phyloP scores from a whole-genome alignment of 2,329 filamentous ascomycete genomes.

The Alternaria burnsii region DNA sequence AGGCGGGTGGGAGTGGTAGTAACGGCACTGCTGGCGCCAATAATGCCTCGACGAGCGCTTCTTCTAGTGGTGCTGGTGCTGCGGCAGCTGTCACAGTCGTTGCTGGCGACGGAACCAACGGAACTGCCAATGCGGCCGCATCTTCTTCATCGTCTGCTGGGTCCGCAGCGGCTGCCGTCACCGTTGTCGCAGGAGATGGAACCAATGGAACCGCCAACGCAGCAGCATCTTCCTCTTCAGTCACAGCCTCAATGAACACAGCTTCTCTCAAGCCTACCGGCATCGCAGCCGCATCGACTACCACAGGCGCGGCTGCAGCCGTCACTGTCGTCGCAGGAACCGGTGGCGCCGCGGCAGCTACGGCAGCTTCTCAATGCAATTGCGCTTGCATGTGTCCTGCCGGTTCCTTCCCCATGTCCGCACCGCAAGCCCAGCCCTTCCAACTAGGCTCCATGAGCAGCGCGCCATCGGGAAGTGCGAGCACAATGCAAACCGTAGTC shows the following conservation, averaged over 20 bases:
- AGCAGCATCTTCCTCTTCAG: constrained; percentile 21
- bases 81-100: constrained; percentile 27
- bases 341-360: constrained; percentile 6
- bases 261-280: constrained; percentile 19
- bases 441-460: constrained; percentile 33
- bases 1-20: constrained; percentile 17
- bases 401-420: constrained; percentile 42
- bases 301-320: constrained; percentile 13
- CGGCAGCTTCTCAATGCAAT: constrained; percentile 33
- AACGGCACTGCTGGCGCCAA: constrained; percentile 10
- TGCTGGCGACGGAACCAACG: constrained; percentile 23
- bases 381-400: constrained; percentile 45
- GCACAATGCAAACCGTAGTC: constrained; percentile 38
- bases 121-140: constrained; percentile 23
- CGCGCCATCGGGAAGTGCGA: constrained; percentile 9
- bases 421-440: constrained; percentile 39
- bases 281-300: constrained; percentile 22
- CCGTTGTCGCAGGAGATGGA: constrained; percentile 28
- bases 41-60: not conserved
- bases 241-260: constrained; percentile 18
- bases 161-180: constrained; percentile 14
- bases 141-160: constrained; percentile 12
- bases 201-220: constrained; percentile 18
- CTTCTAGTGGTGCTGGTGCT: constrained; percentile 4
- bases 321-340: constrained; percentile 38